Evolutionary conservation across 768 basidiomycete species (phyloP), one percentile per base, ranked within the genome.

Genomic region (Naematelia encephala): DNA sequence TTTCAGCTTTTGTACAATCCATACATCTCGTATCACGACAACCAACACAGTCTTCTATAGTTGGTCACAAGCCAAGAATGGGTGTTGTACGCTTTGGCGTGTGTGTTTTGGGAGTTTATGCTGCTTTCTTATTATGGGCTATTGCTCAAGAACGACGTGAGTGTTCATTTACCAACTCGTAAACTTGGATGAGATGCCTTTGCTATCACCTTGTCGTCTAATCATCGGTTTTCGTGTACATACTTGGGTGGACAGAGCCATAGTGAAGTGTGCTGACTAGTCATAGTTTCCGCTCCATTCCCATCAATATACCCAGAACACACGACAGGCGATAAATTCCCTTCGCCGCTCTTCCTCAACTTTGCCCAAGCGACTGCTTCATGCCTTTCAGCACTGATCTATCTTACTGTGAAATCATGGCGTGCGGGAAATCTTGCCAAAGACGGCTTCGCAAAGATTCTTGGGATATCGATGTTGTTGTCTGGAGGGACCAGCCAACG

Each of bases 111-210:
- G 93, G 93, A 54, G 92, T 98, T 46, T 98, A 98, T 73, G 84
- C 87, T 22, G 91, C 91, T 83, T 97, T 96, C 76, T 80, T 97
- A 66, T 76, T 91, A 51, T 90, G 91, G 91, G 91, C 89, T 11
- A 84, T 93, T 45, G 89, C 91, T 8, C 96, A 99, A 80, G 96
- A 98, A 80, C 82, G 93, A 78, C 76, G 93, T 96, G 84, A 78
- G 52, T 66, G 1, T 19, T 19, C 12, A 25, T 25, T 55, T 21
- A 5, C n/a, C 28, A 16, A 30, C 21, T 4, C 26, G n/a, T 11
- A 10, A 21, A 25, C 19, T 26, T 12, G n/a, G 8, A 23, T 27
- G n/a, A 11, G n/a, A 34, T 19, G 12, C 39, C 19, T 43, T 43
- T 29, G 14, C 13, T 34, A 23, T 46, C 54, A 44, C 42, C 14